Base-by-base conservation (phyloP, 1,284 basidiomycete species). In the Cystobasidium slooffiae region DNA sequence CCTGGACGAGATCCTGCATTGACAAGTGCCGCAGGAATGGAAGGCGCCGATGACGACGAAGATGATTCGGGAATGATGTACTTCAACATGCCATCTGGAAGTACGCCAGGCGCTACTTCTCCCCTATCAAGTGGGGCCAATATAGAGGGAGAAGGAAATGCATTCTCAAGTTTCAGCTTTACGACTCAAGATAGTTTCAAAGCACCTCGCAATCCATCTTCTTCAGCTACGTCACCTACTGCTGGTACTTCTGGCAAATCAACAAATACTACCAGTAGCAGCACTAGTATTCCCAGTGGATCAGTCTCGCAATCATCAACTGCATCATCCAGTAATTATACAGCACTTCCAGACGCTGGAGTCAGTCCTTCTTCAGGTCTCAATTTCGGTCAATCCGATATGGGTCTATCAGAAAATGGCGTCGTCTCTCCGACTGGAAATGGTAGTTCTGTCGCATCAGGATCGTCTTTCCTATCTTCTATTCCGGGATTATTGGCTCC, bases 11-110 rank as follows among this genome's bases (percentile, higher is more conserved):
- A 63, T 49, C 44, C 44, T 16, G 20, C 22, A 10, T 49, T 66
- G 22, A 12, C 64, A 53, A 22, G 10, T 66, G 24, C 10, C 18
- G n/a, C 18, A 39, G 37, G 39, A 5, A 5, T 22, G n/a, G 22
- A n/a, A 63, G 44, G 41, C 24, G 24, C 22, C 3, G n/a, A 22
- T 22, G 31, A 43, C 18, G 64, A 39, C 16, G 62, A 66, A 53
- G 64, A 65, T 65, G 62, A 66, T 43, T 53, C 49, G 1, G 64
- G 49, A 52, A 66, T 66, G 64, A 66, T 66, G 64, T 66, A 66
- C 24, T 66, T 66, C 64, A 66, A 51, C 46, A 66, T 66, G 64
- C 64, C 64, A 0, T 46, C 49, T 66, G 64, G 49, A n/a, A 66
- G n/a, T 56, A 56, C 53, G 14, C 53, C 53, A 31, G 9, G 22